Conservation (phyloP, 1,139 yeast species). For the Arxiozyma heterogenica region DNA sequence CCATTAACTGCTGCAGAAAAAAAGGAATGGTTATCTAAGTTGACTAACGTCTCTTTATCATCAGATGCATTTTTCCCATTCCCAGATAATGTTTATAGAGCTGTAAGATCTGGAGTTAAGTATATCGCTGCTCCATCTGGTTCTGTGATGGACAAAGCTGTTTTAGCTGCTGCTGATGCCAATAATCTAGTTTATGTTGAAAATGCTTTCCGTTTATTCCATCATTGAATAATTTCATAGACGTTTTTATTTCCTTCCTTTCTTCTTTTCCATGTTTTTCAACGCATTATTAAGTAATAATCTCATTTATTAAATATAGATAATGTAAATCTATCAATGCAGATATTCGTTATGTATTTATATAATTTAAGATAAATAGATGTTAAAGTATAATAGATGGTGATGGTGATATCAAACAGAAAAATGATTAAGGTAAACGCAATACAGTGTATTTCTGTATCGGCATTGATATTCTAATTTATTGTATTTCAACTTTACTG, state of each 20-base stretch:
- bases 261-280: neutral
- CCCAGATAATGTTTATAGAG: slow-evolving; percentile 98
- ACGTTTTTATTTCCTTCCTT: neutral
- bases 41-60: slow-evolving; percentile 78
- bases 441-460: neutral
- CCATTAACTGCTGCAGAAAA: slow-evolving; percentile 81
- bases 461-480: neutral
- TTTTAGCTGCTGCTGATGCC: slow-evolving; percentile 89
- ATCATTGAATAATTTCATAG: slow-evolving; percentile 46
- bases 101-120: slow-evolving; percentile 92
- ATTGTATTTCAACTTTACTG: slow-evolving; percentile 34
- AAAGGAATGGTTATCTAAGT: slow-evolving; percentile 72
- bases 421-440: neutral
- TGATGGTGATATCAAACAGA: neutral
- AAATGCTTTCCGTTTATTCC: slow-evolving; percentile 95
- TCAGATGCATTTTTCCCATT: slow-evolving; percentile 99
- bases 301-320: neutral
- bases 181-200: slow-evolving; percentile 82
- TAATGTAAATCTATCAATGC: neutral
- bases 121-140: slow-evolving; percentile 96
- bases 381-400: neutral
- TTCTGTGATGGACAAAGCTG: slow-evolving; percentile 95
- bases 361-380: neutral
- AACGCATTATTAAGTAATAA: neutral
- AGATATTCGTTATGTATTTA: neutral